phyloP scores from a whole-genome alignment of 164 flowering plant species.

The Magnolia officinalis region DNA sequence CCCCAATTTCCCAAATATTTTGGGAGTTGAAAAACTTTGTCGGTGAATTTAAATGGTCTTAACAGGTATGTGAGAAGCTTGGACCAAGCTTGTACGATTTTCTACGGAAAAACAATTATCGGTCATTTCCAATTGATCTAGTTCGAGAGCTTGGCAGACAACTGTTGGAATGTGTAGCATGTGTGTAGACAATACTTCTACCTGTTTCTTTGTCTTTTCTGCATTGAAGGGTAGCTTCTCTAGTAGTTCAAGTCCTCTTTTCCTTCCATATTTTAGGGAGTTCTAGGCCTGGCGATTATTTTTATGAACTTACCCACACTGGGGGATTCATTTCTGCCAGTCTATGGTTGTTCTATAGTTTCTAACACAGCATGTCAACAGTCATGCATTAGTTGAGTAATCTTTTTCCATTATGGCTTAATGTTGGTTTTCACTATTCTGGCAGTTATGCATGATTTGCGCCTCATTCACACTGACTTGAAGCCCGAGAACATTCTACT shows the following conservation, averaged over 20 bases:
- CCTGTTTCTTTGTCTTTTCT: conserved; percentile 9
- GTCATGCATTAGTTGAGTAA: neutral
- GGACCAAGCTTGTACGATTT: conserved; percentile 99
- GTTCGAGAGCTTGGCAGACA: conserved; percentile 99
- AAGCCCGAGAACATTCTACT: conserved; percentile 96
- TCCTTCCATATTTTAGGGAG: neutral
- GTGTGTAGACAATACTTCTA: conserved; percentile 74
- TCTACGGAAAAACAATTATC: conserved; percentile 99
- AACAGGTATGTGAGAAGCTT: conserved; percentile 99
- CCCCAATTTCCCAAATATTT: conserved; percentile 49
- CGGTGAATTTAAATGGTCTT: conserved; percentile 83
- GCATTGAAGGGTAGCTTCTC: conserved; percentile 1
- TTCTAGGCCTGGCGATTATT: neutral
- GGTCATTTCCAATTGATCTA: conserved; percentile 98
- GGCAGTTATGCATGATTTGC: conserved; percentile 97
- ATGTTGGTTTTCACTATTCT: neutral
- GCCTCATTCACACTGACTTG: conserved; percentile 87
- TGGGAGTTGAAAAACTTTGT: conserved; percentile 55
- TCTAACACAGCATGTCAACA: neutral
- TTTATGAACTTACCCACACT: neutral
- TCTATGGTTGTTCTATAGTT: neutral
- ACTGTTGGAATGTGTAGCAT: conserved; percentile 99
- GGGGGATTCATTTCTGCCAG: neutral
- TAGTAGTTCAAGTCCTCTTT: neutral
- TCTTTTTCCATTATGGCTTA: neutral